Conservation (phyloP, 129 eudicot species). For the Mikania micrantha region DNA sequence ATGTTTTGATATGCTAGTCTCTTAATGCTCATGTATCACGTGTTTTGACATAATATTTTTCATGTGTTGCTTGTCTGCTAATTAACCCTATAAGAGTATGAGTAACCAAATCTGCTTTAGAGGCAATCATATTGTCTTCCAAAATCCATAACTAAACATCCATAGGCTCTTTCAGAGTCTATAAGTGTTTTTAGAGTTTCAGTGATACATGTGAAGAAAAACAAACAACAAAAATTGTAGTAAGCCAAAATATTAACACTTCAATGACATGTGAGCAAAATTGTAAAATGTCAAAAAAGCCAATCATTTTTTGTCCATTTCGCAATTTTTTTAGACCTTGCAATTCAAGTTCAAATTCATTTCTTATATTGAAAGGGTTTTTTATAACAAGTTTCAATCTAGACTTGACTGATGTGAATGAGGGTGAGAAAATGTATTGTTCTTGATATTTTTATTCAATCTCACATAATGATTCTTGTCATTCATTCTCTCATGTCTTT, state of each 20-base stretch:
- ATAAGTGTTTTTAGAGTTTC: background rate
- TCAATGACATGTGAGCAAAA: background rate
- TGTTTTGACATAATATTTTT: background rate
- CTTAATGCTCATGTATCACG: background rate
- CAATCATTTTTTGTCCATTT: background rate
- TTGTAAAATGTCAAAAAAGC: background rate
- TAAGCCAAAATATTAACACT: background rate
- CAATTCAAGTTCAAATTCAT: background rate
- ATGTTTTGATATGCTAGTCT: background rate
- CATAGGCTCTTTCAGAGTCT: background rate
- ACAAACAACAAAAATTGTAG: background rate
- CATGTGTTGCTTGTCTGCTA: background rate
- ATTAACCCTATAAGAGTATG: background rate
- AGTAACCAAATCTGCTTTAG: background rate
- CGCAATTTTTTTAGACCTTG: background rate
- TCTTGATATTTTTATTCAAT: too few relatives aligned
- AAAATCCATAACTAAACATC: background rate
- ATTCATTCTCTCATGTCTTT: too few relatives aligned
- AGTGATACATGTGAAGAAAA: background rate
- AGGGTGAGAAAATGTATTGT: too few relatives aligned
- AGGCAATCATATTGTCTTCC: background rate
- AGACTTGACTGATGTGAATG: too few relatives aligned
- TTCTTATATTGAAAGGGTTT: too few relatives aligned
- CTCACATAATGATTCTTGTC: too few relatives aligned
- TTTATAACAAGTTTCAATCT: too few relatives aligned